These are phyloP conservation scores for Trichoderma reesei DNA, from an alignment of 495 filamentous ascomycete species.

Conservation along the genomic window DNA sequence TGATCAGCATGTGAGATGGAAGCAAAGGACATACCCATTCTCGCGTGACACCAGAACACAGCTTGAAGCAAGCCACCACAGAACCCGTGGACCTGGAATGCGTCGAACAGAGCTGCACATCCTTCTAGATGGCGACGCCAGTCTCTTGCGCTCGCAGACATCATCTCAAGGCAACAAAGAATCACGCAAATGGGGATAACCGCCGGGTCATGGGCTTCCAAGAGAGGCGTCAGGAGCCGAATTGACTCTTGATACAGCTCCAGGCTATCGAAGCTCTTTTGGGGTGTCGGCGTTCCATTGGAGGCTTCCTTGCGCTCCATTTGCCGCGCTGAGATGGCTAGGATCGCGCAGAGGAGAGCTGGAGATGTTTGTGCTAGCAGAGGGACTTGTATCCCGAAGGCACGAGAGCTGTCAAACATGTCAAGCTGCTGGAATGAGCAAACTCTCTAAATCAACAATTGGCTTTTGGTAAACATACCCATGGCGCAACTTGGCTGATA, in stretches of 20 bases:
- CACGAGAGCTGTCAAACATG: constrained; percentile 15
- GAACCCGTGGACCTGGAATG: constrained; percentile 13
- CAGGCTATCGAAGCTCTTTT: constrained; percentile 24
- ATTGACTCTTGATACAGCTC: constrained; percentile 40
- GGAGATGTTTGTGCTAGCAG: constrained; percentile 30
- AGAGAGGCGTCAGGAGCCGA: constrained; percentile 27
- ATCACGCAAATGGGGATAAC: constrained; percentile 16
- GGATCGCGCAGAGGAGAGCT: constrained; percentile 31
- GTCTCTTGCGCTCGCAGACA: constrained; percentile 16
- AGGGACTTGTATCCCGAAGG: constrained; percentile 32
- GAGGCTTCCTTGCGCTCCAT: constrained; percentile 30
- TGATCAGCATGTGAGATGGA: not conserved
- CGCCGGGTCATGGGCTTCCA: constrained; percentile 14
- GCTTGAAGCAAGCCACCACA: constrained; percentile 14
- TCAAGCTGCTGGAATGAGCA: constrained; percentile 11
- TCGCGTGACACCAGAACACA: constrained; percentile 16
- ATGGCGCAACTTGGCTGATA: constrained; percentile 11
- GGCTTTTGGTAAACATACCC: constrained; percentile 2
- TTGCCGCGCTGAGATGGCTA: constrained; percentile 35
- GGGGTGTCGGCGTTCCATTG: not conserved
- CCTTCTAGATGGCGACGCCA: constrained; percentile 18
- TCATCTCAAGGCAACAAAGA: constrained; percentile 18
- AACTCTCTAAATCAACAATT: not conserved
- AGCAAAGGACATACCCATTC: constrained; percentile 11
- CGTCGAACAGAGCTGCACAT: constrained; percentile 16